Evolutionary conservation across 306 rosid genomes (phyloP).

Genomic region (Quercus cerris): DNA sequence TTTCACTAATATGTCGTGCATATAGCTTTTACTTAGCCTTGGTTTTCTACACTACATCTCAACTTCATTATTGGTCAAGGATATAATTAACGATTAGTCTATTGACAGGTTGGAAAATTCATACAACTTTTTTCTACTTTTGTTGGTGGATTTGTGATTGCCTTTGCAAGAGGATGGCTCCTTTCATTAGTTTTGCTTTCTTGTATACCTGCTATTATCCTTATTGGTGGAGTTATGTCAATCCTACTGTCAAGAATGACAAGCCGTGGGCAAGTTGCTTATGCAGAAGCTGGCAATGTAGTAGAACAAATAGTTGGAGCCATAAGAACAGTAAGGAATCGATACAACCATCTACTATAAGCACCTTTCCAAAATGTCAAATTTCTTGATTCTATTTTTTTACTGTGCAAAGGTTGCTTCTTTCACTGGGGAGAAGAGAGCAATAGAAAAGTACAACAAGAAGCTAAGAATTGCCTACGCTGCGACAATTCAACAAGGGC

Average conservation of each 20-base stretch:
- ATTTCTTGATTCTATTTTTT: conserved; percentile 7
- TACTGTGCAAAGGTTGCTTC: conserved; percentile 66
- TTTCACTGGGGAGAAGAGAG: conserved; percentile 80
- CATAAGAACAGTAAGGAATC: conserved; percentile 68
- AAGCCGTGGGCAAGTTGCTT: conserved; percentile 74
- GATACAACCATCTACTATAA: not conserved
- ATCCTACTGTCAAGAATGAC: conserved; percentile 52
- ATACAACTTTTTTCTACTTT: conserved; percentile 67
- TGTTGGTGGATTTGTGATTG: conserved; percentile 68
- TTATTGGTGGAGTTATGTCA: conserved; percentile 48
- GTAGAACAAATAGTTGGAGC: conserved; percentile 85
- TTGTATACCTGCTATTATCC: conserved; percentile 54
- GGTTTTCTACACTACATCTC: not conserved
- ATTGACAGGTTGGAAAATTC: conserved; percentile 80
- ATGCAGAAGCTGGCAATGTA: conserved; percentile 81
- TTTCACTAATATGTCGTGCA: not conserved
- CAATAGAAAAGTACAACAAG: conserved; percentile 58
- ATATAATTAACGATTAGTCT: not conserved
- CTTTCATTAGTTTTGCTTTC: conserved; percentile 59
- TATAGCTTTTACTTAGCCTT: not conserved
- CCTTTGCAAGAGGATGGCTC: conserved; percentile 66
- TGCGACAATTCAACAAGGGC: conserved; percentile 56
- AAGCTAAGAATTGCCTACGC: conserved; percentile 63
- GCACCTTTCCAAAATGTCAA: not conserved
- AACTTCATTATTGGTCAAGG: not conserved